These are phyloP conservation scores for Pseudogymnoascus verrucosus DNA, from an alignment of 2,329 filamentous ascomycete species.

Conservation along the genomic window DNA sequence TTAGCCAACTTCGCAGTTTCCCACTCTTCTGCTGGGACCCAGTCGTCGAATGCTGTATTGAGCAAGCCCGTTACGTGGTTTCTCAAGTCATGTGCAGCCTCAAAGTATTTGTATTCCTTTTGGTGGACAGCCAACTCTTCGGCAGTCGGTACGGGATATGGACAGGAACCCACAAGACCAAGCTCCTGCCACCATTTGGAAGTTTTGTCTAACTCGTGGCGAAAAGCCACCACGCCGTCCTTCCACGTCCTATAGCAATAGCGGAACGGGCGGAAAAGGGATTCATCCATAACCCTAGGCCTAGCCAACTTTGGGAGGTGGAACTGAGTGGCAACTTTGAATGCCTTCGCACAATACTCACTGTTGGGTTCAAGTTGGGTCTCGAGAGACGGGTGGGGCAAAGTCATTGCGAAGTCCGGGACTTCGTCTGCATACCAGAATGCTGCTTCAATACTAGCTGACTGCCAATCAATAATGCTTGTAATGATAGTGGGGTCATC, in stretches of 20 bases:
- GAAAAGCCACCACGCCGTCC: constrained; percentile 32
- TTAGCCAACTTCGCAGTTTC: constrained; percentile 12
- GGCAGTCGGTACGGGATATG: constrained; percentile 15
- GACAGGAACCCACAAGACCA: constrained; percentile 30
- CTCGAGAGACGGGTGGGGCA: constrained; percentile 18
- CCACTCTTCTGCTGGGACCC: constrained; percentile 19
- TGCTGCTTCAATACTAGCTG: constrained; percentile 31
- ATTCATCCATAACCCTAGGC: constrained; percentile 30
- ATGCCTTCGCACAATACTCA: constrained; percentile 28
- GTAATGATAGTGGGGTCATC: constrained; percentile 31
- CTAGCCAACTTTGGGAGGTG: constrained; percentile 25
- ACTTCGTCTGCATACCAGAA: constrained; percentile 32
- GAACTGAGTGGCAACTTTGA: constrained; percentile 26
- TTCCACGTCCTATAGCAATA: constrained; percentile 35
- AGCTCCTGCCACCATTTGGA: constrained; percentile 31
- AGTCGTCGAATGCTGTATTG: constrained; percentile 17
- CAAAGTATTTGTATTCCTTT: constrained; percentile 15
- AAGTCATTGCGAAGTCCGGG: constrained; percentile 32
- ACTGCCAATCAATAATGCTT: constrained; percentile 37
- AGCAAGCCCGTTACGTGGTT: constrained; percentile 12
- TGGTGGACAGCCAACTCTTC: constrained; percentile 17
- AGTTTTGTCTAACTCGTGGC: constrained; percentile 34
- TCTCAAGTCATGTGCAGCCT: constrained; percentile 16
- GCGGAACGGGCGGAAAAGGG: constrained; percentile 31
- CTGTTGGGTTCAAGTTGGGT: constrained; percentile 19